These are phyloP conservation scores for Dothideomycetes sp. DNA, from an alignment of 2,329 filamentous ascomycete species.

Conservation along the genomic window DNA sequence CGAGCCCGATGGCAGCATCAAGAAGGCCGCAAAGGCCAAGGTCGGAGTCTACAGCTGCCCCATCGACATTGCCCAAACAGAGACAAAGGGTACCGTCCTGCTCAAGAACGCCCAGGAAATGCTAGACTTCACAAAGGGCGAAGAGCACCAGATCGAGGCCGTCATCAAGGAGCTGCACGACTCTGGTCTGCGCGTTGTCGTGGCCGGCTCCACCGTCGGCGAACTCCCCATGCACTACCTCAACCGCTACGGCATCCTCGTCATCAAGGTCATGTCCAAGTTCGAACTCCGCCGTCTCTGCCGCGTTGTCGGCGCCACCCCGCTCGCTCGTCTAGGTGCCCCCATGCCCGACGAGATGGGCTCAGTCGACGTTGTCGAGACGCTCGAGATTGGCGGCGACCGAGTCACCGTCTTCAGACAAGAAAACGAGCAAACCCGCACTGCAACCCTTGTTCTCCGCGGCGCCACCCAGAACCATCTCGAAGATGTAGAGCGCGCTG, in stretches of 20 bases:
- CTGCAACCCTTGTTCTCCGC: slow-evolving; percentile 84
- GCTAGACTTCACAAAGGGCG: slow-evolving; percentile 95
- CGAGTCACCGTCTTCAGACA: slow-evolving; percentile 97
- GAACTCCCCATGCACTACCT: slow-evolving; percentile 96
- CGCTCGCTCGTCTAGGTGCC: slow-evolving; percentile 86
- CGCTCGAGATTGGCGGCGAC: slow-evolving; percentile 93
- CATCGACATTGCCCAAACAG: slow-evolving; percentile 89
- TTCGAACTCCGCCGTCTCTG: slow-evolving; percentile 93
- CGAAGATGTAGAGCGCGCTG: slow-evolving; percentile 90
- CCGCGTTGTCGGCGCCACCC: slow-evolving; percentile 90
- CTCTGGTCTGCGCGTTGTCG: slow-evolving; percentile 79
- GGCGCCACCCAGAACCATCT: slow-evolving; percentile 97
- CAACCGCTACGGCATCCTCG: slow-evolving; percentile 90
- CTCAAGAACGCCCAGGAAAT: slow-evolving; percentile 97
- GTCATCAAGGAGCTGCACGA: slow-evolving; percentile 94
- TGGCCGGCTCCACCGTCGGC: slow-evolving; percentile 87
- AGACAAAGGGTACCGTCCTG: slow-evolving; percentile 96
- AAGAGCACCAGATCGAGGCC: slow-evolving; percentile 83
- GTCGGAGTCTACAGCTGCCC: slow-evolving; percentile 95
- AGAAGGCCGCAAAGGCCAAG: slow-evolving; percentile 87
- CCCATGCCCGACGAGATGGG: slow-evolving; percentile 99
- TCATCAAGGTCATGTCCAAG: slow-evolving; percentile 95
- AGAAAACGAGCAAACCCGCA: slow-evolving; percentile 84
- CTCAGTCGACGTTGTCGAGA: slow-evolving; percentile 87
- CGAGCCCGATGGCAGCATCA: slow-evolving; percentile 79